phyloP scores from a whole-genome alignment of 257 asterid species.

The Scutellaria baicalensis region DNA sequence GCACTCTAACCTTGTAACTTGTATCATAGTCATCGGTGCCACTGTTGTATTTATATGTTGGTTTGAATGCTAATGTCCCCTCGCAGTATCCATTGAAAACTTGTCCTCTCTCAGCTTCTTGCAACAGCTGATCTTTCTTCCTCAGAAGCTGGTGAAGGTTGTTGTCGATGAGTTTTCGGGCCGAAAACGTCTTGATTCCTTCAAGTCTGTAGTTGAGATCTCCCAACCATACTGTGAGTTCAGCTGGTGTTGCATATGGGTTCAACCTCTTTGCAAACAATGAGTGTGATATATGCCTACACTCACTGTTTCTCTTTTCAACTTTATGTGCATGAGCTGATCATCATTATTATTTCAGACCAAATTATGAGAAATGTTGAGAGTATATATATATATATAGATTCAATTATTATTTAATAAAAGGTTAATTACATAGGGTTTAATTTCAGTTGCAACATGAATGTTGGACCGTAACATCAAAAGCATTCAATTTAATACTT shows the following conservation, averaged over 20 bases:
- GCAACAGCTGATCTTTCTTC: constrained; percentile 52
- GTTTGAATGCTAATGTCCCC: constrained; percentile 60
- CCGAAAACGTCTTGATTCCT: constrained; percentile 50
- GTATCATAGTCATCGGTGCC: constrained; percentile 69
- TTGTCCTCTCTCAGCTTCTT: constrained; percentile 70
- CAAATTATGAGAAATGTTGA: too few relatives aligned
- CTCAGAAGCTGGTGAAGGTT: constrained; percentile 50
- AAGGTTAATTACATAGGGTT: too few relatives aligned
- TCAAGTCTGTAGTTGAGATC: constrained; percentile 64
- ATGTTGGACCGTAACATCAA: too few relatives aligned
- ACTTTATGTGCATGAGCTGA: constrained; percentile 66
- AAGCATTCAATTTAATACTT: too few relatives aligned
- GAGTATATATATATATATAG: too few relatives aligned
- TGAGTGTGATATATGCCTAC: constrained; percentile 43
- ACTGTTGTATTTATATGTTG: constrained; percentile 52
- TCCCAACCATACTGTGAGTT: constrained; percentile 64
- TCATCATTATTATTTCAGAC: too few relatives aligned
- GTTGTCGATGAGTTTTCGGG: constrained; percentile 41
- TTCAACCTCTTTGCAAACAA: constrained; percentile 45
- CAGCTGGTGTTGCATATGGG: constrained; percentile 37
- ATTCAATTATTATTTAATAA: too few relatives aligned
- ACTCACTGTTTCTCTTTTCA: constrained; percentile 52
- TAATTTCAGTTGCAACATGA: too few relatives aligned
- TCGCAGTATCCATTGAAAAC: constrained; percentile 58
- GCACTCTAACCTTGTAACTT: constrained; percentile 69